Evolutionary conservation across 176 grass and related monocot species (phyloP), one percentile per base, ranked within the genome.

Genomic region (Eragrostis nindensis): DNA sequence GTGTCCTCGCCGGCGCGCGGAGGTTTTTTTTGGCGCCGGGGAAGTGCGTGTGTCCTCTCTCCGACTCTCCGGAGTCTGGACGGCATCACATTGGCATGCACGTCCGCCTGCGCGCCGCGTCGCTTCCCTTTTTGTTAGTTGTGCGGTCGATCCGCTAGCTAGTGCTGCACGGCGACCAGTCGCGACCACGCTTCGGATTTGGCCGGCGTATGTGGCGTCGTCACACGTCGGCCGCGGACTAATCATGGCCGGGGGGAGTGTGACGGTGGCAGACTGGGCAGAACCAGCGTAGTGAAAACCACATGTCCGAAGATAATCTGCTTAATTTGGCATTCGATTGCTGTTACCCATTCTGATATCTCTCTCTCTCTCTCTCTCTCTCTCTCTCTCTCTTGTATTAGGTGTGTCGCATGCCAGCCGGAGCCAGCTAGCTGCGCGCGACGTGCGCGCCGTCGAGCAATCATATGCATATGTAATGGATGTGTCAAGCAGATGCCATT

Each of bases 161-260:
- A 81, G 78, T 87, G 85, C 63, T 0, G 75, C 80, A 73, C 22
- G 24, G 48, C 65, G 86, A 12, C 42, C 68, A 19, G 80, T 68
- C 80, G 60, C 60, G 61, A 27, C 8, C 74, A 49, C 29, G 69
- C 50, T 21, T 44, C 59, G 16, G 74, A 19, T 66, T 77, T 63
- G 43, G 39, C 66, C 55, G 56, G 66, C 39, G 10, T 68, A n/a
- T n/a, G n/a, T n/a, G n/a, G n/a, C n/a, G 39, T 11, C 4, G 29
- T 15, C 46, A 72, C 79, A 72, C 79, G 73, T 82, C 45, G 45
- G 32, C 44, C 17, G 9, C 14, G 45, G 38, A n/a, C n/a, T 29
- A 45, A 60, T 81, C 15, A 68, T 62, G 9, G 46, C 64, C 30
- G 61, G 26, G 36, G 59, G 62, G 68, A 25, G 17, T 74, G 68